These are phyloP conservation scores for Trametopsis cervina DNA, from an alignment of 768 basidiomycete genomes.

Conservation along the genomic window DNA sequence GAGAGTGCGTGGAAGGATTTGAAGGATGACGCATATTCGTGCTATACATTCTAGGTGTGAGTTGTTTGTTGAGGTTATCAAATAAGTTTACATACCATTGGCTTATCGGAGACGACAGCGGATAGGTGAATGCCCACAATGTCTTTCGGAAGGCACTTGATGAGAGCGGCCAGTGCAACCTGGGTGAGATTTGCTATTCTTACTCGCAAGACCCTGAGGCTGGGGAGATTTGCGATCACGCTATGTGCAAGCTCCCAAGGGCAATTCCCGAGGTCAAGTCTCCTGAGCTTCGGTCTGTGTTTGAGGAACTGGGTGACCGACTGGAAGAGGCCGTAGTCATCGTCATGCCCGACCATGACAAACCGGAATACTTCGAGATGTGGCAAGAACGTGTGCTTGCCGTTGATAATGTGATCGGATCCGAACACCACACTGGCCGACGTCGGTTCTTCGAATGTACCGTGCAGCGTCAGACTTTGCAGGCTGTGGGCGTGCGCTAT, in stretches of 20 bases:
- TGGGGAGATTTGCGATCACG: conserved; percentile 43
- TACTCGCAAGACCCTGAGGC: conserved; percentile 51
- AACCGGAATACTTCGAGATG: conserved; percentile 59
- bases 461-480: conserved; percentile 57
- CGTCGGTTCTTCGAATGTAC: conserved; percentile 53
- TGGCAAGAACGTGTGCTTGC: conserved; percentile 53
- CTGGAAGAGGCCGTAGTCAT: conserved; percentile 44
- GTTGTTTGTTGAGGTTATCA: too few relatives aligned
- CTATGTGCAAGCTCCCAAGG: conserved; percentile 54
- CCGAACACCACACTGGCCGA: conserved; percentile 54
- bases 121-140: conserved; percentile 51
- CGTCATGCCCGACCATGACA: conserved; percentile 56
- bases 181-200: conserved; percentile 44
- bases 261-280: conserved; percentile 57
- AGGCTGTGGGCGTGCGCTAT: conserved; percentile 58
- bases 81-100: conserved; percentile 33
- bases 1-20: conserved; percentile 40
- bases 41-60: conserved; percentile 26
- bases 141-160: conserved; percentile 26
- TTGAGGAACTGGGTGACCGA: conserved; percentile 49
- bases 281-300: conserved; percentile 38
- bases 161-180: conserved; percentile 25
- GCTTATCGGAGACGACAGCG: conserved; percentile 41
- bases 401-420: conserved; percentile 54
- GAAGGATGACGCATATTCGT: conserved; percentile 47